phyloP scores from a whole-genome alignment of 805 yeast genomes.

The Cyberlindnera saturnus region DNA sequence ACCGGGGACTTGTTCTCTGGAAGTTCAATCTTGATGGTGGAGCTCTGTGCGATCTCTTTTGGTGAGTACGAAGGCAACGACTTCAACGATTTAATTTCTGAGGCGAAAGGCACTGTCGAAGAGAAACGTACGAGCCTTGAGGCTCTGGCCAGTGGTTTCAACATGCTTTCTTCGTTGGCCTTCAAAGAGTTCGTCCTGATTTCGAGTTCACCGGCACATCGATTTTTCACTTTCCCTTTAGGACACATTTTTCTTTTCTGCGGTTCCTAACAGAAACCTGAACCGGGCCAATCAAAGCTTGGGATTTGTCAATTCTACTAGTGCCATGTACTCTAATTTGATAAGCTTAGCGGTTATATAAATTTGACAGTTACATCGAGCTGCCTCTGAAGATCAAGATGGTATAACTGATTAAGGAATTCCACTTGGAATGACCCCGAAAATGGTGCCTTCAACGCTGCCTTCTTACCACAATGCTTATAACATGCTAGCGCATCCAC shows the following conservation, averaged over 20 bases:
- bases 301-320: neutral
- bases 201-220: neutral
- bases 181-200: neutral
- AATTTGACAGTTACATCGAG: too few relatives aligned
- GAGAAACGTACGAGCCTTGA: neutral
- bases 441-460: neutral
- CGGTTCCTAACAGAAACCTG: neutral
- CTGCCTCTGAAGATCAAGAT: neutral
- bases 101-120: neutral
- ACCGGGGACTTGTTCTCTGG: constrained; percentile 28
- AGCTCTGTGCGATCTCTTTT: constrained; percentile 21
- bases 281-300: neutral
- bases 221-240: too few relatives aligned
- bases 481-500: constrained; percentile 1
- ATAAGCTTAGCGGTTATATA: too few relatives aligned
- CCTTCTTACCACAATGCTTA: constrained; percentile 2
- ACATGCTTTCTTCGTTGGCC: neutral
- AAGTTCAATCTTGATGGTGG: constrained; percentile 17
- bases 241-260: too few relatives aligned
- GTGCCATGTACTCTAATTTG: too few relatives aligned
- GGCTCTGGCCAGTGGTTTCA: neutral
- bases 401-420: neutral
- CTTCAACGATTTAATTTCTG: constrained; percentile 1
- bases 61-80: constrained; percentile 11
- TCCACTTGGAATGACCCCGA: constrained; percentile 1